A percentile compares a stretch with the other conserved stretches of the same genome.
Evolutionary conservation across 768 basidiomycete species (phyloP).

Genomic region (Imleria badia): DNA sequence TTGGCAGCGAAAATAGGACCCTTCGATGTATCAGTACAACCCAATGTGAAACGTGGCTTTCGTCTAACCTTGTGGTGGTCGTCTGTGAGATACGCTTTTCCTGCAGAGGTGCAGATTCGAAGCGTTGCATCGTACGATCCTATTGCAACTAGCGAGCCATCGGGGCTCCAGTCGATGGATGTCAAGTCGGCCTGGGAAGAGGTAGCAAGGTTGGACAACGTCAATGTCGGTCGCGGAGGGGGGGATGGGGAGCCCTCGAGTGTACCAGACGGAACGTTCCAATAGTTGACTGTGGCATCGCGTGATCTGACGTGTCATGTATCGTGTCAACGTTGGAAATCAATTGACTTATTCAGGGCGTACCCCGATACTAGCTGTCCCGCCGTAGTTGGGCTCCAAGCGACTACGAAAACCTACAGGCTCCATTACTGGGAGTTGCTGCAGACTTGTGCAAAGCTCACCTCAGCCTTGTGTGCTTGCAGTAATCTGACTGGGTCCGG

Average conservation of each 20-base stretch:
- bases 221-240: slow-evolving; percentile 36
- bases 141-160: slow-evolving; percentile 72
- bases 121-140: slow-evolving; percentile 76
- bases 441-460: slow-evolving; percentile 27
- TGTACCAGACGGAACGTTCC: slow-evolving; percentile 55
- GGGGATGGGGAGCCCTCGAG: slow-evolving; percentile 16
- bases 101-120: slow-evolving; percentile 61
- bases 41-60: neutral
- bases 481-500: slow-evolving; percentile 47
- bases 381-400: slow-evolving; percentile 67
- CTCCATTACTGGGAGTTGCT: slow-evolving; percentile 2
- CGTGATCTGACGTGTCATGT: slow-evolving; percentile 52
- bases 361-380: slow-evolving; percentile 75
- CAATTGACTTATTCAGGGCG: slow-evolving; percentile 18
- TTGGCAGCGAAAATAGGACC: slow-evolving; percentile 78
- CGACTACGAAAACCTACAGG: slow-evolving; percentile 72
- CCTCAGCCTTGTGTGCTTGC: slow-evolving; percentile 63
- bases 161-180: slow-evolving; percentile 72
- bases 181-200: slow-evolving; percentile 63
- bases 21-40: slow-evolving; percentile 40
- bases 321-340: slow-evolving; percentile 2
- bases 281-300: slow-evolving; percentile 72
- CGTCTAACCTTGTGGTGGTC: slow-evolving; percentile 61
- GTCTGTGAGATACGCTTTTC: slow-evolving; percentile 62
- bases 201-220: slow-evolving; percentile 50